Conservation (phyloP, 1,284 basidiomycete species). For the Leccinum pachyderme region DNA sequence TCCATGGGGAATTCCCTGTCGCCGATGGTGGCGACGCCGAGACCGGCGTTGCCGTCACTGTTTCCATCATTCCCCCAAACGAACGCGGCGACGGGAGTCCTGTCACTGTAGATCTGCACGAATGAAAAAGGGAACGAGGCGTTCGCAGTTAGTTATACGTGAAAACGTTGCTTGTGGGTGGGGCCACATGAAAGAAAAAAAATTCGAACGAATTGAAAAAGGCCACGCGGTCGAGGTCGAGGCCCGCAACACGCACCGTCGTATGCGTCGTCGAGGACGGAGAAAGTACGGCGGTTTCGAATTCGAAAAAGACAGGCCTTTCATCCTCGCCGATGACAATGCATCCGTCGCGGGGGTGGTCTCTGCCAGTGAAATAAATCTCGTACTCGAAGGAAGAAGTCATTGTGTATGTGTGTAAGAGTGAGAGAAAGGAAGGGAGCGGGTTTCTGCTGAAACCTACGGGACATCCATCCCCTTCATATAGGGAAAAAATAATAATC, state of each 20-base stretch:
- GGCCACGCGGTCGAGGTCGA: not conserved
- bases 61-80: slow-evolving; percentile 41
- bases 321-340: slow-evolving; percentile 65
- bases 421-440: not conserved
- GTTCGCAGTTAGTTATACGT: not conserved
- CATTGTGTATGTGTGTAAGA: slow-evolving; percentile 15
- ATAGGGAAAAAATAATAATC: slow-evolving; percentile 22
- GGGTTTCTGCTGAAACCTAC: slow-evolving; percentile 7
- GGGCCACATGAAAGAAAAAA: not conserved
- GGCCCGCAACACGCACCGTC: slow-evolving; percentile 41
- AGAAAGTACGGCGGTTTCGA: slow-evolving; percentile 48
- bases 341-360: slow-evolving; percentile 62
- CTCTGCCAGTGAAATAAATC: slow-evolving; percentile 66
- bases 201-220: not conserved
- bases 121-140: not conserved
- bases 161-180: not conserved
- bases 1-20: slow-evolving; percentile 58
- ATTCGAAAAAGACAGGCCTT: slow-evolving; percentile 59
- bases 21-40: slow-evolving; percentile 58
- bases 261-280: slow-evolving; percentile 40
- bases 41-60: slow-evolving; percentile 41
- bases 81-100: slow-evolving; percentile 53
- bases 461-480: slow-evolving; percentile 25
- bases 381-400: slow-evolving; percentile 41
- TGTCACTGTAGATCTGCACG: slow-evolving; percentile 46